Evolutionary conservation across 2,329 filamentous ascomycete species (phyloP).

Genomic region (Plenodomus tracheiphilus): DNA sequence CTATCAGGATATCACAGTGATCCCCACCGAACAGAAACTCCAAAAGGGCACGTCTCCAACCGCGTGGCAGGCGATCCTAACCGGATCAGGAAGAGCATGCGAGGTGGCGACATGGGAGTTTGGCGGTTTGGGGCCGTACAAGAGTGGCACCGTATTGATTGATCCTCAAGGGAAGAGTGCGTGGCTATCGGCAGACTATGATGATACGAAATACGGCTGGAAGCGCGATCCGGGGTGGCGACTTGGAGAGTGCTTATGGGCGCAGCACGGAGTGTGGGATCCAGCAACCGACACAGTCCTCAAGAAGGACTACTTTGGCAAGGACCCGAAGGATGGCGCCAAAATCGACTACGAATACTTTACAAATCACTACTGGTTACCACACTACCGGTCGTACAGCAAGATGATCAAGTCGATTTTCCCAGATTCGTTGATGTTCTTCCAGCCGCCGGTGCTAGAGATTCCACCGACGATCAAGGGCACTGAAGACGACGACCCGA

Average conservation of each 20-base stretch:
- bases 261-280: constrained; percentile 96
- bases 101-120: constrained; percentile 94
- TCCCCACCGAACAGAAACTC: constrained; percentile 85
- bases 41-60: constrained; percentile 94
- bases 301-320: constrained; percentile 85
- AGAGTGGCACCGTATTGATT: constrained; percentile 78
- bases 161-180: constrained; percentile 84
- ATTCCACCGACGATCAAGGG: constrained; percentile 86
- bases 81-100: constrained; percentile 85
- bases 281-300: constrained; percentile 74
- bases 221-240: constrained; percentile 86
- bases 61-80: constrained; percentile 89
- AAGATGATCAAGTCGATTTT: constrained; percentile 76
- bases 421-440: constrained; percentile 81
- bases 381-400: constrained; percentile 76
- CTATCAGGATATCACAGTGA: constrained; percentile 75
- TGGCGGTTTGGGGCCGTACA: constrained; percentile 88
- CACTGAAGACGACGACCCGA: constrained; percentile 83
- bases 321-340: constrained; percentile 73
- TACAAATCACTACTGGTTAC: constrained; percentile 89
- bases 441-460: constrained; percentile 90
- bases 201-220: constrained; percentile 89
- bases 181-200: constrained; percentile 81
- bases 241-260: constrained; percentile 94
- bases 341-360: constrained; percentile 80